Percentiles rank a stretch among this genome's conserved stretches.
These are phyloP conservation scores for Tephrocybe sp. DNA, from an alignment of 768 basidiomycete species.

Conservation along the genomic window DNA sequence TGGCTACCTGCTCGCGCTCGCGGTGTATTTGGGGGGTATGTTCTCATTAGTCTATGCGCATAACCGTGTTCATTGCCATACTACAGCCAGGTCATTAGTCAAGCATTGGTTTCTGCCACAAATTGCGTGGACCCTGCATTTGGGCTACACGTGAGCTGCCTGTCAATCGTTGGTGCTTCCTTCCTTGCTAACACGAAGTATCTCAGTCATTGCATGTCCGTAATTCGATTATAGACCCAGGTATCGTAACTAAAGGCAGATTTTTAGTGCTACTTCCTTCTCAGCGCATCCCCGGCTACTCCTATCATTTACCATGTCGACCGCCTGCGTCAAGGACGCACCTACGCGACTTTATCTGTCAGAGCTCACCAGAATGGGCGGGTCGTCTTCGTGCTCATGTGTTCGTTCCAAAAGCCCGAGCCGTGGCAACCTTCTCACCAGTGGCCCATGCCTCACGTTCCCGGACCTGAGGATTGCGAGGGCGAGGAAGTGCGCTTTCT, in stretches of 20 bases:
- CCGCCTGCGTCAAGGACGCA: constrained; percentile 67
- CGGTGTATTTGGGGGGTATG: constrained; percentile 77
- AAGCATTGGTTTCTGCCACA: constrained; percentile 80
- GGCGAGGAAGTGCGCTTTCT: constrained; percentile 46
- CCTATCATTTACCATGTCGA: constrained; percentile 82
- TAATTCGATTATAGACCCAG: no score
- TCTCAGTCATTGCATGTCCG: constrained; percentile 69
- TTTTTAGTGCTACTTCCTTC: constrained; percentile 75
- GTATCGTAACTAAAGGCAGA: not conserved
- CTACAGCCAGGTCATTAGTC: constrained; percentile 74
- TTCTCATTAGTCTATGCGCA: not conserved
- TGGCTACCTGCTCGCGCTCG: constrained; percentile 56
- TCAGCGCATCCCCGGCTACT: constrained; percentile 66
- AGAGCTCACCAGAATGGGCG: constrained; percentile 55
- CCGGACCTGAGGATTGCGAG: constrained; percentile 62
- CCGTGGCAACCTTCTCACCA: constrained; percentile 69
- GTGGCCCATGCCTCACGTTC: constrained; percentile 61
- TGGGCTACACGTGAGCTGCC: constrained; percentile 63
- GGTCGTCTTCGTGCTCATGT: constrained; percentile 59
- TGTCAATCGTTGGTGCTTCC: not conserved
- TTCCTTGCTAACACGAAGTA: not conserved
- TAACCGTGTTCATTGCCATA: not conserved
- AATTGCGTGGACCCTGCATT: constrained; percentile 65
- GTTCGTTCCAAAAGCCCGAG: constrained; percentile 82
- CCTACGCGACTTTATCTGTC: constrained; percentile 66